A percentile compares a stretch with the other conserved stretches of the same genome.
Evolutionary conservation across 768 basidiomycete species (phyloP).

Genomic region (Neoboletus subvelutipes): DNA sequence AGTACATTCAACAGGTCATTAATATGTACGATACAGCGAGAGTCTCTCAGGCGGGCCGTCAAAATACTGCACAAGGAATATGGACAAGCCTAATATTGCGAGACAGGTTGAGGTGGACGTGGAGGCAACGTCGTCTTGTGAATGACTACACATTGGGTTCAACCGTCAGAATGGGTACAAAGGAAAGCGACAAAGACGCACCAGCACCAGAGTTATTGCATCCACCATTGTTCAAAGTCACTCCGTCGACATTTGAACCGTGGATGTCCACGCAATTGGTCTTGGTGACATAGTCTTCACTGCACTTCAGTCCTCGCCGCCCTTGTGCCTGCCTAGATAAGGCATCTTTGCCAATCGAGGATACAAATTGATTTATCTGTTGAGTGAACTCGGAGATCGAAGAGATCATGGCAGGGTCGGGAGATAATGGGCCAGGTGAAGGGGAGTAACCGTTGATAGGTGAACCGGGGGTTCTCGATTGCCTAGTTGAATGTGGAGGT

Average conservation of each 20-base stretch:
- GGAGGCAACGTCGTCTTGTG: conserved; percentile 1
- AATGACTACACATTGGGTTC: conserved; percentile 5
- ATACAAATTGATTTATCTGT: neutral
- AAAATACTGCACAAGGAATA: neutral
- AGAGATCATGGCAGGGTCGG: neutral
- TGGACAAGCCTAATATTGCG: neutral
- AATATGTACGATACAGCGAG: neutral
- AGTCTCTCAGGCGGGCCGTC: no score
- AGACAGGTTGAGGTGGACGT: neutral
- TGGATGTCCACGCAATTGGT: neutral
- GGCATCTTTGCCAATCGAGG: neutral
- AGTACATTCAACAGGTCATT: neutral
- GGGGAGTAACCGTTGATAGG: neutral
- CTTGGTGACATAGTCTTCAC: neutral
- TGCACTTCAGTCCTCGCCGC: neutral
- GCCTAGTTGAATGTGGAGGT: conserved; percentile 1
- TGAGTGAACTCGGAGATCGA: neutral
- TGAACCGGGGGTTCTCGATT: neutral
- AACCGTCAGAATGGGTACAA: neutral
- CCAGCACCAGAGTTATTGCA: conserved; percentile 6
- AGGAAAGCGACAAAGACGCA: neutral
- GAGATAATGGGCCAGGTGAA: neutral
- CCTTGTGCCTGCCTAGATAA: neutral
- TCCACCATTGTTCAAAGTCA: conserved; percentile 11
- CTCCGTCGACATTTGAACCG: neutral